These are phyloP conservation scores for Trametes polyzona DNA, from an alignment of 1,284 basidiomycete species.

Conservation along the genomic window DNA sequence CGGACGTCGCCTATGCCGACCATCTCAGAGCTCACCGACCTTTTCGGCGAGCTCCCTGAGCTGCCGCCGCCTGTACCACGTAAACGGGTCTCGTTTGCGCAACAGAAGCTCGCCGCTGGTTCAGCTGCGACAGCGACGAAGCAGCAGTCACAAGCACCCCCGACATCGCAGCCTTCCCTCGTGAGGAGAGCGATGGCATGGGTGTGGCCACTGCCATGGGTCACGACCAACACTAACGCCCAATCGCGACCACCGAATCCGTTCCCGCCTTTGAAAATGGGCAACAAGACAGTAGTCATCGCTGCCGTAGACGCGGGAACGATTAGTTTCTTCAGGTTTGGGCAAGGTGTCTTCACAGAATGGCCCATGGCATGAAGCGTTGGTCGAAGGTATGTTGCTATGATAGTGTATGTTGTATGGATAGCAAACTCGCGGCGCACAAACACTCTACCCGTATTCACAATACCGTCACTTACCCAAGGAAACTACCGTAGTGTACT, in stretches of 20 bases:
- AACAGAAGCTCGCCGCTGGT: slow-evolving; percentile 27
- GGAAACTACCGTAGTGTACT: too few relatives aligned
- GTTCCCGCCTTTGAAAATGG: slow-evolving; percentile 81
- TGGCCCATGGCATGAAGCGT: slow-evolving; percentile 60
- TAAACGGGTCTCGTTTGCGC: slow-evolving; percentile 29
- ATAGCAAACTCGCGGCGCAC: not conserved
- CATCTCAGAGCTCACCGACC: slow-evolving; percentile 63
- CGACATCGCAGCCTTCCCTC: slow-evolving; percentile 8
- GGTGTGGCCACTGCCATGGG: slow-evolving; percentile 16
- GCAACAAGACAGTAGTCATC: slow-evolving; percentile 84
- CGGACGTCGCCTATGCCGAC: slow-evolving; percentile 75
- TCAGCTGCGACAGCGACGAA: slow-evolving; percentile 4
- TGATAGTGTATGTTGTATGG: slow-evolving; percentile 24
- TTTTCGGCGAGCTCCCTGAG: slow-evolving; percentile 71
- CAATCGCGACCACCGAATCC: slow-evolving; percentile 49
- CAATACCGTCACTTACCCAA: too few relatives aligned
- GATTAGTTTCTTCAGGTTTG: slow-evolving; percentile 89
- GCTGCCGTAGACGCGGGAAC: slow-evolving; percentile 91
- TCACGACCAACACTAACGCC: slow-evolving; percentile 9
- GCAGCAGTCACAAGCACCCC: not conserved
- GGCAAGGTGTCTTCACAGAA: slow-evolving; percentile 84
- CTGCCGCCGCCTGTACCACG: slow-evolving; percentile 43
- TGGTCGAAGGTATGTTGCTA: not conserved
- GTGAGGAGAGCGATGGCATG: slow-evolving; percentile 23
- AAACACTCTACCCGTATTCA: not conserved